Base-by-base conservation (phyloP, 2,329 filamentous ascomycete species). In the Septoria petroselini region DNA sequence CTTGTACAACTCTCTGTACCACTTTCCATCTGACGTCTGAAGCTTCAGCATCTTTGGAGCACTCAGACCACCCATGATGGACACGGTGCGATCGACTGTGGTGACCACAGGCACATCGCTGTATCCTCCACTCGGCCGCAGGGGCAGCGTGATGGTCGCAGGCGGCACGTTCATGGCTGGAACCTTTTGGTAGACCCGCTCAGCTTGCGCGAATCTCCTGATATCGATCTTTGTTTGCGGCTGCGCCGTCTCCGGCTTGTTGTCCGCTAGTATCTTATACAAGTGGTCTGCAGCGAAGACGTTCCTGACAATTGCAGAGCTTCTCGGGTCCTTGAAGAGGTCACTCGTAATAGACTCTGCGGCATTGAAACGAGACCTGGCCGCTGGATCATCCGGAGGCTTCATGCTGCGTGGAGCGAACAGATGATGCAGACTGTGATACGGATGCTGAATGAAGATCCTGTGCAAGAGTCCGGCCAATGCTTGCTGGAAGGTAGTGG, bases 391-490 rank as follows among this genome's bases (percentile, higher is more conserved):
- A 11, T 47, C 30, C 60, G 68, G 61, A 84, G 34, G 21, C 15
- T 49, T 86, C 37, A 81, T 83, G 17, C 86, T 84, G 2, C 40
- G 23, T 4, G 51, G 48, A n/a, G 91, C 88, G 75, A 91, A 96
- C 34, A 98, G 88, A 61, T 97, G 91, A 66, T 98, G 95, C 83
- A 97, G 91, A 41, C 90, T 90, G 65, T 98, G 94, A 67, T 91
- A 95, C 0, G 93, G 94, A 70, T 99, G 93, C 50, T 98, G 90
- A 8, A 80, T 76, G 64, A 91, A 97, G 48, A 98, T 95, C 7
- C 83, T 84, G 62, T 83, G 82, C 3, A 97, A 83, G 14, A 98
- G 73, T 1, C 76, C 75, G 43, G 82, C 80, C 1, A 99, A 74
- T 1, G 91, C 76, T 33, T 75, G 76, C 63, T 98, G 93, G 63